Conservation (phyloP, 2,329 filamentous ascomycete genomes). For the Colletotrichum euphorbiae region DNA sequence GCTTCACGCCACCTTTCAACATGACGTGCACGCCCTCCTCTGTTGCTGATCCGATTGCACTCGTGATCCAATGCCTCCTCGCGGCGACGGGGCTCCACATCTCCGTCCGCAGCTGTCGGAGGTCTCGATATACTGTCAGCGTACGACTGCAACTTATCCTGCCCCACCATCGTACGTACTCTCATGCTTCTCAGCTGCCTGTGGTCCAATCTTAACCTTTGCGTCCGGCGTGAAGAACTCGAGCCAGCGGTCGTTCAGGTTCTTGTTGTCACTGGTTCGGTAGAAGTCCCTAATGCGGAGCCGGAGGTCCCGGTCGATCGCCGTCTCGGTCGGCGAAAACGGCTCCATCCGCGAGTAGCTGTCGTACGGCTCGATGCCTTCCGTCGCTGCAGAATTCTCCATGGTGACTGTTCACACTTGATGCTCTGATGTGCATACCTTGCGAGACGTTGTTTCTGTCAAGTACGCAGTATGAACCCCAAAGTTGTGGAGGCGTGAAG, state of each 20-base stretch:
- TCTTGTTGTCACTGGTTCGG: slow-evolving; percentile 35
- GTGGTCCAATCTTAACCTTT: slow-evolving; percentile 26
- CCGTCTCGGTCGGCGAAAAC: slow-evolving; percentile 33
- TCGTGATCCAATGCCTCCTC: slow-evolving; percentile 39
- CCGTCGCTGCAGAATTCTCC: slow-evolving; percentile 23
- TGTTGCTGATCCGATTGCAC: slow-evolving; percentile 28
- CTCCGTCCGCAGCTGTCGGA: slow-evolving; percentile 30
- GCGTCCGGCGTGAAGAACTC: slow-evolving; percentile 34
- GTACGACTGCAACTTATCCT: background rate
- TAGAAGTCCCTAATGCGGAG: slow-evolving; percentile 39
- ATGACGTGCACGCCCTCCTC: slow-evolving; percentile 35
- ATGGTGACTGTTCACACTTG: slow-evolving; percentile 7
- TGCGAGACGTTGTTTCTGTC: background rate
- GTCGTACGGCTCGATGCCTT: slow-evolving; percentile 33
- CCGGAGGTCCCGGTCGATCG: slow-evolving; percentile 38
- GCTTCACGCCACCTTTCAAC: slow-evolving; percentile 33
- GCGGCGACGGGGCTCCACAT: slow-evolving; percentile 35
- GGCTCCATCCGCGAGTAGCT: slow-evolving; percentile 37
- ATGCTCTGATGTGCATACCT: background rate
- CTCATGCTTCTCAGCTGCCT: slow-evolving; percentile 25
- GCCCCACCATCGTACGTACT: slow-evolving; percentile 13
- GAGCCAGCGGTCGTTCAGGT: slow-evolving; percentile 31
- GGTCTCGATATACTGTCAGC: slow-evolving; percentile 27
- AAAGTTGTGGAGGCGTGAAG: slow-evolving; percentile 18
- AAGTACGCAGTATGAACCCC: background rate